Base-by-base conservation (phyloP, 2,329 filamentous ascomycete species). In the Elsinoe fawcettii region DNA sequence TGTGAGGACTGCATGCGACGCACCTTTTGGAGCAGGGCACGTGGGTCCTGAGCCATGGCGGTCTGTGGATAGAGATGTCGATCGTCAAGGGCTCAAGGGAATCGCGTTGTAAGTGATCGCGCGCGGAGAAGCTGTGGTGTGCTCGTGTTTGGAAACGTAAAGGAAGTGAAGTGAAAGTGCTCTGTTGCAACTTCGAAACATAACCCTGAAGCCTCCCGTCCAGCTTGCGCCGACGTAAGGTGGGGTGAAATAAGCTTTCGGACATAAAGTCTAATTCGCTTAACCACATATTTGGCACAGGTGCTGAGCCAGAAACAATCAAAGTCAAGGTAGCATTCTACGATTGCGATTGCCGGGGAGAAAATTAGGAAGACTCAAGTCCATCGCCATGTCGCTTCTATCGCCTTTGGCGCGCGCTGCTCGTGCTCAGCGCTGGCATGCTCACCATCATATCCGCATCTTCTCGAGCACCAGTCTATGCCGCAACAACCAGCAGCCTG, bases 11-110 rank as follows among this genome's bases (percentile, higher is more conserved):
- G 18, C 18, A 22, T 36, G 32, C 18, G 18, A 16, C 43, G 58
- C 54, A 90, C 87, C 80, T 90, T 89, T 73, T 90, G 86, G 49
- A 92, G 78, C 58, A 93, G 77, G 63, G 83, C 85, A 70, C 86
- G 83, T 61, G 88, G 88, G 71, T 92, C 88, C 77, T 87, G 83
- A 61, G 85, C 78, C 86, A 90, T 90, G 55, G 23, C 64, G 55
- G 49, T 14, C 25, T n/a, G 46, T 37, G 12, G 5, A 37, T 12
- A 12, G 11, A 37, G 5, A 7, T 37, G 34, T 37, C 34, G 9
- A 5, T 12, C 9, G 34, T 12, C 9, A 14, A 37, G 34, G 34
- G 9, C 9, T 37, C 3, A 7, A 37, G 11, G 27, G 27, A 9
- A 9, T 30, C 14, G 14, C 14, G 5, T 14, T n/a, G 30, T 32